Base-by-base conservation (phyloP, 345 rosid genomes). In the Salix arbutifolia region DNA sequence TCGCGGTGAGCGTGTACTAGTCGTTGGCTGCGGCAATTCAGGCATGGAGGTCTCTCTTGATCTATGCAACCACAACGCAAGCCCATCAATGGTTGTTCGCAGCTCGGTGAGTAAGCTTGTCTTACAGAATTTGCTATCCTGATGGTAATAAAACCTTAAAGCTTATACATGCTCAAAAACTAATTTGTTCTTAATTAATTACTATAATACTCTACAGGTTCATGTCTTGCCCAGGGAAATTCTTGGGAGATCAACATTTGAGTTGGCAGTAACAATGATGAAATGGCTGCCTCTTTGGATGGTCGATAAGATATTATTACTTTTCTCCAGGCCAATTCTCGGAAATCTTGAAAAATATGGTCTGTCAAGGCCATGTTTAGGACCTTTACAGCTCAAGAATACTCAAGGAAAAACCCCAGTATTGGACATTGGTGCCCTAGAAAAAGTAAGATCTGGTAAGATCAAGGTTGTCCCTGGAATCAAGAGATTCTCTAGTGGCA, bases 11-110 rank as follows among this genome's bases (percentile, higher is more conserved):
- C 77, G 79, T 5, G 97, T 91, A 1, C 84, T 93, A 11, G 94
- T 93, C 0, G 98, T 93, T 5, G 98, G 98, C 40, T 93, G 98
- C 12, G 98, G 97, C 37, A 90, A 93, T 86, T 93, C 98, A 11
- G 98, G 98, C 70, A 93, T 93, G 98, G 98, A 93, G 76, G 91
- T 91, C 31, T 90, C 94, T 80, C 85, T 91, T 4, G 98, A 93
- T 82, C 95, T 93, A 62, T 87, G 90, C 76, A 91, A 91, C 50
- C 86, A 91, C 68, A 84, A 87, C 52, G 94, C 90, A 18, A 84
- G 79, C 74, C 97, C 97, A 31, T 90, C 91, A 21, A 89, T 93
- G 93, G 98, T 93, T 38, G 97, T 90, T 72, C 89, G 98, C 52
- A 88, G 88, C 85, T 78, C 95, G 61, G 98, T 93, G 80, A 83